Percentiles rank a stretch among this genome's conserved stretches.
phyloP scores from a whole-genome alignment of 2,329 filamentous ascomycete genomes.

The Arthrobotrys musiformis region DNA sequence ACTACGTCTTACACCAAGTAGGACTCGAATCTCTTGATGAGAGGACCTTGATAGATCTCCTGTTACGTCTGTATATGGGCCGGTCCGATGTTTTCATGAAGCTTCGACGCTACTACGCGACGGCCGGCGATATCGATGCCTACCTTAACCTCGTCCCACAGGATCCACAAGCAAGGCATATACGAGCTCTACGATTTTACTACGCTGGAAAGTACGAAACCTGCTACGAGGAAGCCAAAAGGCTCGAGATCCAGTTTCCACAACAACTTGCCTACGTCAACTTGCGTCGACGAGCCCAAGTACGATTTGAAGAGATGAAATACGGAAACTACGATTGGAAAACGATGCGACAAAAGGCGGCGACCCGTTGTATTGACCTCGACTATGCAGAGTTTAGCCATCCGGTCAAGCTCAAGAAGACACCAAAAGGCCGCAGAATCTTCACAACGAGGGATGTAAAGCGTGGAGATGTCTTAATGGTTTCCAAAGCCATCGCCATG shows the following conservation, averaged over 20 bases:
- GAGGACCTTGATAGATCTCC: too few relatives aligned
- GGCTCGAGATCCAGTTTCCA: not conserved
- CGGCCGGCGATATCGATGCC: constrained; percentile 7
- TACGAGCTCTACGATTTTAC: constrained; percentile 26
- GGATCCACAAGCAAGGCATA: not conserved
- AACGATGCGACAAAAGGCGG: constrained; percentile 25
- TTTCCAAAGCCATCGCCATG: constrained; percentile 31
- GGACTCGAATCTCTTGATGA: too few relatives aligned
- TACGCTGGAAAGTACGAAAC: constrained; percentile 23
- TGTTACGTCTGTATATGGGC: not conserved
- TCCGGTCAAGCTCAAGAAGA: constrained; percentile 46
- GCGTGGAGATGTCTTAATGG: constrained; percentile 48
- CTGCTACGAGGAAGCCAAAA: constrained; percentile 22
- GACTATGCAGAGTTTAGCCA: constrained; percentile 47
- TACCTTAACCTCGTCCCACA: constrained; percentile 17
- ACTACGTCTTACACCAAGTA: too few relatives aligned
- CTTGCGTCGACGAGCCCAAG: constrained; percentile 11
- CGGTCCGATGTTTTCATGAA: constrained; percentile 18
- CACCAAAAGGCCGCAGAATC: constrained; percentile 41
- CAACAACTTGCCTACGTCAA: not conserved
- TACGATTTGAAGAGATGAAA: constrained; percentile 30
- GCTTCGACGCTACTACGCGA: constrained; percentile 7
- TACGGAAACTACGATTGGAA: constrained; percentile 40
- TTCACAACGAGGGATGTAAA: constrained; percentile 46
- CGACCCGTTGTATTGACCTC: not conserved